Evolutionary conservation across 345 rosid species (phyloP).

Genomic region (Melastoma malabathricum): DNA sequence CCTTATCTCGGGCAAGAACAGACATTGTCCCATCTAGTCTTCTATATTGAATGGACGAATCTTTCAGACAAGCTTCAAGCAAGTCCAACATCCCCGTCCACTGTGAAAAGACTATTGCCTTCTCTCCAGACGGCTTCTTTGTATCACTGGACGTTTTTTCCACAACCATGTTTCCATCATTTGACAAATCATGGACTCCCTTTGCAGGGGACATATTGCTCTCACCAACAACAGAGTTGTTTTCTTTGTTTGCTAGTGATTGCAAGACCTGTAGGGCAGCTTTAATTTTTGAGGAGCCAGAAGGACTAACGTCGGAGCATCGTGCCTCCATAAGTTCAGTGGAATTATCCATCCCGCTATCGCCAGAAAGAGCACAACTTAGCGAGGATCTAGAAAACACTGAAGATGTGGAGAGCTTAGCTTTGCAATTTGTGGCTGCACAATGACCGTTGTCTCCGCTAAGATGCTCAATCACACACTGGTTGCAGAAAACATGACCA

Average conservation of each 20-base stretch:
- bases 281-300: conserved; percentile 77
- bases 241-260: conserved; percentile 27
- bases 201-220: too few relatives aligned
- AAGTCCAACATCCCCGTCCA: conserved; percentile 96
- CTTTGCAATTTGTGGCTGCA: conserved; percentile 52
- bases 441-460: conserved; percentile 65
- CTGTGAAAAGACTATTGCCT: conserved; percentile 95
- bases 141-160: conserved; percentile 15
- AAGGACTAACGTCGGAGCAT: conserved; percentile 15
- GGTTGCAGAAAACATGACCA: conserved; percentile 91
- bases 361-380: conserved; percentile 25
- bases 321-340: conserved; percentile 21
- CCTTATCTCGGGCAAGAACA: conserved; percentile 84
- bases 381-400: conserved; percentile 43
- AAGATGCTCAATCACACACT: conserved; percentile 70
- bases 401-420: conserved; percentile 30
- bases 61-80: conserved; percentile 66
- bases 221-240: too few relatives aligned
- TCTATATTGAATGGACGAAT: conserved; percentile 65
- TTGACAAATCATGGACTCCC: conserved; percentile 5
- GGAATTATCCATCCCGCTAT: conserved; percentile 15
- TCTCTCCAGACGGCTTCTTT: conserved; percentile 41
- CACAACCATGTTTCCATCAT: conserved; percentile 8
- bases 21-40: conserved; percentile 99
- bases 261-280: conserved; percentile 75